Evolutionary conservation across 2,329 filamentous ascomycete genomes (phyloP), one percentile per base, ranked within the genome.

Genomic region (Ceratocystis variospora): DNA sequence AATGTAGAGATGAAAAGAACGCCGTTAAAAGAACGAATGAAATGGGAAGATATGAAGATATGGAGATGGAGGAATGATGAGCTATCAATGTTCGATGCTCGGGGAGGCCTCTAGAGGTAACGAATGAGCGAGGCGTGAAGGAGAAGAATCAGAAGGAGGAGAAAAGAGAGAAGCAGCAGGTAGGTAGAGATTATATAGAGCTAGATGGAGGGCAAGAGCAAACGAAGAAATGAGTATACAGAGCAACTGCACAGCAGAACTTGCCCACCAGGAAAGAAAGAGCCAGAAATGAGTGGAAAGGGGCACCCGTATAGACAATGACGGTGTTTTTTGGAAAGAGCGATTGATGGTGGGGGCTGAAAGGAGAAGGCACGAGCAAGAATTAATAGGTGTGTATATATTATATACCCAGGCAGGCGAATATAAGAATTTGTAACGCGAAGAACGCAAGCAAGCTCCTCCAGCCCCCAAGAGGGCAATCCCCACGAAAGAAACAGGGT

Each of bases 381-480:
- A 70, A 67, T 64, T 70, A 53, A 67, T 64, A 64, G 69, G 63
- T 65, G 62, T 55, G 65, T 61, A 48, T 65, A 53, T 28, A 10
- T 53, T 53, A 53, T 28, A 53, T 53, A 53, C 48, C 5, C 5
- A 28, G 2, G 22, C 5, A 28, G 2, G 22, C 7, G 3, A 19
- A n/a, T 25, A 22, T 12, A 25, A n/a, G 46, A 7, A 22, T 4
- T 19, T 48, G 46, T 48, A 50, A 22, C 22, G 19, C 5, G 22
- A 25, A 10, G 46, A 48, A 22, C 17, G 5, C 46, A 19, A 19
- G 46, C 17, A 22, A 15, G 37, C 33, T 8, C 33, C 33, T 37
- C 33, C 33, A 37, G 10, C 37, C 37, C 10, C 10, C 12, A 41
- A 41, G 3, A 41, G 10, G 12, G 37, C 12, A 41, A 41, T 15